Conservation (phyloP, 2,329 filamentous ascomycete species). For the Herpotrichia juniperi region DNA sequence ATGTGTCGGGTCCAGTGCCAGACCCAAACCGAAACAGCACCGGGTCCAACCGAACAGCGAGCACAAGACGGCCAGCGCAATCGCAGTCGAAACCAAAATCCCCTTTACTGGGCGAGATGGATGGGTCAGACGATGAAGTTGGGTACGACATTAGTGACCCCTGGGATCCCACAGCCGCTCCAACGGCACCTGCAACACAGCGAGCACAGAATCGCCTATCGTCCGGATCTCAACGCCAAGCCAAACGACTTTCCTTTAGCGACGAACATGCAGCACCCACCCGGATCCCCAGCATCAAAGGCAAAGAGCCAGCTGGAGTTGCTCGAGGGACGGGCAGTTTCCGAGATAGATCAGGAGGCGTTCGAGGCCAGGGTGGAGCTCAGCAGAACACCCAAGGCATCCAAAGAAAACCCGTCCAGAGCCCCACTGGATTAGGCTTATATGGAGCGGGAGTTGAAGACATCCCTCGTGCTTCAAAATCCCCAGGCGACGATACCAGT, state of each 20-base stretch:
- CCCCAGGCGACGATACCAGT: slow-evolving; percentile 32
- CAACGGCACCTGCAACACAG: slow-evolving; percentile 21
- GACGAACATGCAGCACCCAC: slow-evolving; percentile 21
- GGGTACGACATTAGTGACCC: slow-evolving; percentile 41
- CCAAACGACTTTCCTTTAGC: slow-evolving; percentile 19
- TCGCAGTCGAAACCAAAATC: slow-evolving; percentile 17
- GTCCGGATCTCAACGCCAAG: slow-evolving; percentile 29
- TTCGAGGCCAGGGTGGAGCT: slow-evolving; percentile 9
- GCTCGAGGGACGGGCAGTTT: slow-evolving; percentile 36
- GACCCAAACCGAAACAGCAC: slow-evolving; percentile 14
- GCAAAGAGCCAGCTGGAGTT: slow-evolving; percentile 37
- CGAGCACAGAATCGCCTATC: slow-evolving; percentile 6
- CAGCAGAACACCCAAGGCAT: slow-evolving; percentile 21
- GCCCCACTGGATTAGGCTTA: slow-evolving; percentile 37
- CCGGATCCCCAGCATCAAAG: slow-evolving; percentile 33
- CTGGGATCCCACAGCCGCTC: slow-evolving; percentile 39
- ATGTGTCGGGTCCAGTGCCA: slow-evolving; percentile 34
- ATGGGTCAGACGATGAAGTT: slow-evolving; percentile 33
- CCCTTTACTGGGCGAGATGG: slow-evolving; percentile 29
- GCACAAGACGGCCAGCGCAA: slow-evolving; percentile 34
- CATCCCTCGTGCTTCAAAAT: slow-evolving; percentile 19
- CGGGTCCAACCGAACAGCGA: slow-evolving; percentile 24
- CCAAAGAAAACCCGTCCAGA: slow-evolving; percentile 28
- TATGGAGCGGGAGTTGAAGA: slow-evolving; percentile 37
- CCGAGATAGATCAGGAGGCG: slow-evolving; percentile 30